These are phyloP conservation scores for Suillus discolor DNA, from an alignment of 768 basidiomycete genomes.

Conservation along the genomic window DNA sequence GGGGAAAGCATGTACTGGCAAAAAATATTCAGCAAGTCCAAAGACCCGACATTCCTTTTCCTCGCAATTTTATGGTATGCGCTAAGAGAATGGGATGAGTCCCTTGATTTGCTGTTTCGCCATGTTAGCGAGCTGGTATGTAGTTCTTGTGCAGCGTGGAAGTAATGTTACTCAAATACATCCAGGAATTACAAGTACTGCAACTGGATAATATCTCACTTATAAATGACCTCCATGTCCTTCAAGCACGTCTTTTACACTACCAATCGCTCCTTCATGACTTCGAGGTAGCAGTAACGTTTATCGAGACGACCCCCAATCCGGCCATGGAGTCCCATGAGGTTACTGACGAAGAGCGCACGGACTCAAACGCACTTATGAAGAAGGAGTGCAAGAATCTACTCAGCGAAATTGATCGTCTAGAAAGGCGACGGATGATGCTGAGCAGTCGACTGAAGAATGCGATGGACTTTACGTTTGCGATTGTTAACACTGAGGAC, in stretches of 20 bases:
- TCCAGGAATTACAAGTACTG: background rate
- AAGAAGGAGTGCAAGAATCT: conserved; percentile 9
- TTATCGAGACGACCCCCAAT: conserved; percentile 46
- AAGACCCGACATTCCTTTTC: conserved; percentile 52
- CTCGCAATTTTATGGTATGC: conserved; percentile 52
- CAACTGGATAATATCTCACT: conserved; percentile 16
- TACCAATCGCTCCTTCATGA: conserved; percentile 50
- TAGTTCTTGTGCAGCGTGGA: background rate
- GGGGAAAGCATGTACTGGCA: conserved; percentile 22
- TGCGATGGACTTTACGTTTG: conserved; percentile 36
- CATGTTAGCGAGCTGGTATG: conserved; percentile 51
- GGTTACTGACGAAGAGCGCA: background rate
- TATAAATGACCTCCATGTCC: conserved; percentile 50
- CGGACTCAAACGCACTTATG: conserved; percentile 24
- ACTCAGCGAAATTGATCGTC: conserved; percentile 46
- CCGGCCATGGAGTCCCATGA: conserved; percentile 37
- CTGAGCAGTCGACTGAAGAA: conserved; percentile 19
- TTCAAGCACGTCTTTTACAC: conserved; percentile 51
- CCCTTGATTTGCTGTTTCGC: conserved; percentile 45
- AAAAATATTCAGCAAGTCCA: conserved; percentile 17
- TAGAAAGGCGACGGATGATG: conserved; percentile 13
- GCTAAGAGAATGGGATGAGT: conserved; percentile 56
- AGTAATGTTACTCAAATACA: conserved; percentile 9
- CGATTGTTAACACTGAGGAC: conserved; percentile 51
- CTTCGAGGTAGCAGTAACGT: conserved; percentile 47